Percentiles rank a stretch among this genome's conserved stretches.
Evolutionary conservation across 345 rosid species (phyloP).

Genomic region (Dipteronia dyeriana): DNA sequence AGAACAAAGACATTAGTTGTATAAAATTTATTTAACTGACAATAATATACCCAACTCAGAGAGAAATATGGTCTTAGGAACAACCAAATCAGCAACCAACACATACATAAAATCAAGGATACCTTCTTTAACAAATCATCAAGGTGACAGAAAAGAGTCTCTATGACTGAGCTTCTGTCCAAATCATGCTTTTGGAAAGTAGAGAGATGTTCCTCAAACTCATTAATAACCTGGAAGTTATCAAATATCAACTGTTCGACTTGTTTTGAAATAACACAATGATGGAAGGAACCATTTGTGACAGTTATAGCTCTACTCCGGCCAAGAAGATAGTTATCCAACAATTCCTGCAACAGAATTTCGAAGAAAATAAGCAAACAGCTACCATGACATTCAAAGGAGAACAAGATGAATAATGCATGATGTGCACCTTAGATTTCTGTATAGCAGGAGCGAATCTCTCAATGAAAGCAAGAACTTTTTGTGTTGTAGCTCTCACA

Average conservation of each 20-base stretch:
- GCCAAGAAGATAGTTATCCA: slow-evolving; percentile 66
- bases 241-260: slow-evolving; percentile 44
- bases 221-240: slow-evolving; percentile 64
- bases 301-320: slow-evolving; percentile 38
- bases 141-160: slow-evolving; percentile 53
- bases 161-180: slow-evolving; percentile 47
- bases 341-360: slow-evolving; percentile 52
- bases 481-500: slow-evolving; percentile 49
- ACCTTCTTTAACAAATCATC: slow-evolving; percentile 59
- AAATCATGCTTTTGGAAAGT: slow-evolving; percentile 36
- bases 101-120: slow-evolving; percentile 19
- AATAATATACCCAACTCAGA: not conserved
- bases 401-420: slow-evolving; percentile 17
- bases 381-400: slow-evolving; percentile 1
- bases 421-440: slow-evolving; percentile 62
- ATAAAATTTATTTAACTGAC: not conserved
- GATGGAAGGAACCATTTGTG: slow-evolving; percentile 32
- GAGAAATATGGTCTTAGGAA: not conserved
- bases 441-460: slow-evolving; percentile 51
- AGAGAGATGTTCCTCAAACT: slow-evolving; percentile 56
- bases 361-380: slow-evolving; percentile 27
- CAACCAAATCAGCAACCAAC: not conserved
- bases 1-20: not conserved
- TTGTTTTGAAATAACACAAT: slow-evolving; percentile 47
- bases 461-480: slow-evolving; percentile 51